These are phyloP conservation scores for Coemansia aciculifera DNA, from an alignment of 192 early-diverging fungal genomes.

Conservation along the genomic window DNA sequence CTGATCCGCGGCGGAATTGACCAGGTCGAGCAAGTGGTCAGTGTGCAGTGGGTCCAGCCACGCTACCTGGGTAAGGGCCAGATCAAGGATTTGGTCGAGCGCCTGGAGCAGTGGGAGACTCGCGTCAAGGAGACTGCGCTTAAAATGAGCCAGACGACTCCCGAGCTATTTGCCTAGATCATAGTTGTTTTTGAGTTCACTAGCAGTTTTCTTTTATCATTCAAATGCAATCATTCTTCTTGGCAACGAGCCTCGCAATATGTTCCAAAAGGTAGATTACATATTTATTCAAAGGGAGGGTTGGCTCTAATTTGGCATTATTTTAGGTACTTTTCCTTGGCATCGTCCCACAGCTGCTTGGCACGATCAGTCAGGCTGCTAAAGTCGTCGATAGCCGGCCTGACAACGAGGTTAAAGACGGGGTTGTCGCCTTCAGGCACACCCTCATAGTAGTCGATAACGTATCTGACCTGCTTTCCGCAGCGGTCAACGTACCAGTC, in stretches of 20 bases:
- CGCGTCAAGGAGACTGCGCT: constrained; percentile 65
- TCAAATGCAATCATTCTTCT: not conserved
- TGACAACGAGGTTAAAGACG: constrained; percentile 89
- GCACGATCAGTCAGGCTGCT: constrained; percentile 65
- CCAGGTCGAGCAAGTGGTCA: constrained; percentile 87
- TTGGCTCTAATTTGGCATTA: not conserved
- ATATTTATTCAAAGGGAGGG: constrained; percentile 1
- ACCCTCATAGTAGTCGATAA: constrained; percentile 95
- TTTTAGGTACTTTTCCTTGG: constrained; percentile 40
- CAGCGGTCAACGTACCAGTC: constrained; percentile 95
- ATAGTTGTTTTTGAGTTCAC: not conserved
- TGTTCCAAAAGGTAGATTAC: constrained; percentile 9
- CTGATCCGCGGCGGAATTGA: constrained; percentile 94
- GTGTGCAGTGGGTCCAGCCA: constrained; percentile 97
- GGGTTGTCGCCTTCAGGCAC: constrained; percentile 71
- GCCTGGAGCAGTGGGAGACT: constrained; percentile 82
- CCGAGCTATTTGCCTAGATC: constrained; percentile 44
- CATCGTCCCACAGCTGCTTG: constrained; percentile 59
- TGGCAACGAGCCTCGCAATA: not conserved
- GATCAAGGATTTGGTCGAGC: constrained; percentile 79
- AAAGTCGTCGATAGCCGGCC: constrained; percentile 85
- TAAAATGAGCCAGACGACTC: constrained; percentile 45
- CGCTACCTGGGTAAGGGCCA: constrained; percentile 90
- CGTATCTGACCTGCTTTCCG: constrained; percentile 87
- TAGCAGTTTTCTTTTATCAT: not conserved